Evolutionary conservation across 108 stramenopile species (phyloP).

Genomic region (Poteriospumella lacustris): DNA sequence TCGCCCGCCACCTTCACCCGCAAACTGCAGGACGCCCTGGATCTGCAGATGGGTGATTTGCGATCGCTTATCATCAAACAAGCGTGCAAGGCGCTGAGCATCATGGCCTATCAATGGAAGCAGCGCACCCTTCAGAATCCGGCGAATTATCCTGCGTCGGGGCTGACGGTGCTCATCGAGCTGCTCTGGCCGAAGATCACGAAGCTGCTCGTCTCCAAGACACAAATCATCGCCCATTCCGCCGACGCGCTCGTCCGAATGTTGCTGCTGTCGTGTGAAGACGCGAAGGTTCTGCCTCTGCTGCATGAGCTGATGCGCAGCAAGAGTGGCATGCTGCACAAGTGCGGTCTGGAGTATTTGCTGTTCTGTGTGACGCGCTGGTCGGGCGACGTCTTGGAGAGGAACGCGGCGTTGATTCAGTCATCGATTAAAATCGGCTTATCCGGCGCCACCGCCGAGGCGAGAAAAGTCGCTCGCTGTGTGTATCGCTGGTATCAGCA

Average conservation of each 20-base stretch:
- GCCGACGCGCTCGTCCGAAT: background rate
- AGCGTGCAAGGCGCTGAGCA: background rate
- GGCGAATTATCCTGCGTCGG: background rate
- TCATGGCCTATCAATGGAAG: background rate
- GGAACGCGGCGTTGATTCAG: background rate
- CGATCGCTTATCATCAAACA: background rate
- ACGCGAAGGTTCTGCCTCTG: background rate
- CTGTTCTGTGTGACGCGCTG: background rate
- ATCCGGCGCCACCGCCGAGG: too few species aligned
- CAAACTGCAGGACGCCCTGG: background rate
- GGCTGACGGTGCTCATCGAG: background rate
- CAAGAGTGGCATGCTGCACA: background rate
- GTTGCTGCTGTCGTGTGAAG: background rate
- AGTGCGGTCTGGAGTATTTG: background rate
- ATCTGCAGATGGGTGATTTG: background rate
- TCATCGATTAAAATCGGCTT: too few species aligned
- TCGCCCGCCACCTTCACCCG: background rate
- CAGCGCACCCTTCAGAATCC: too few species aligned
- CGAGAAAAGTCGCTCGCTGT: too few species aligned
- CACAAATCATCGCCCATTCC: background rate
- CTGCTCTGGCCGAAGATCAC: background rate
- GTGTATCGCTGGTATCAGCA: too few species aligned
- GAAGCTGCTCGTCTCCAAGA: background rate
- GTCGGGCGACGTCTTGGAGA: background rate
- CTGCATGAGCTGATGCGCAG: background rate